Conservation (phyloP, 345 rosid species). For the Rhizophora mangle region DNA sequence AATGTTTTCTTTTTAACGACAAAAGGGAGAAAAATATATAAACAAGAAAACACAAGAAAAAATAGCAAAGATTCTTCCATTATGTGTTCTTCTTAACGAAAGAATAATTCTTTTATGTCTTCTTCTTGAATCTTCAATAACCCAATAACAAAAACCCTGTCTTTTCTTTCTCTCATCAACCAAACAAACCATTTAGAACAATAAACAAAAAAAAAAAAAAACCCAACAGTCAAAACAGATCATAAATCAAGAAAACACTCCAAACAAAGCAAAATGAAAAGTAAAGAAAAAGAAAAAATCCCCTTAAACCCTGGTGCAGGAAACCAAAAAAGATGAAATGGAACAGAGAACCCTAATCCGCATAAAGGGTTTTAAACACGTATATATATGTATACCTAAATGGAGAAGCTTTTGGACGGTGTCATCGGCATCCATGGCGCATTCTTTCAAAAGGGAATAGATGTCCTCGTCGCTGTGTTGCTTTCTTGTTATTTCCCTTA, state of each 20-base stretch:
- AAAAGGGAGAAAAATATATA: too few species aligned
- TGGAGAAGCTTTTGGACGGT: constrained; percentile 27
- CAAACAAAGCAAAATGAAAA: too few species aligned
- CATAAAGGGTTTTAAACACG: neutral
- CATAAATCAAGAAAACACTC: constrained; percentile 11
- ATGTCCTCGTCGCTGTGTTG: constrained; percentile 35
- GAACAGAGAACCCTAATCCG: constrained; percentile 2
- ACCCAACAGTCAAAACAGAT: neutral
- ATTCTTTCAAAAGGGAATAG: constrained; percentile 23
- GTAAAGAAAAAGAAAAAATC: neutral
- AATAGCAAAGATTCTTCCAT: too few species aligned
- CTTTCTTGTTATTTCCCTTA: constrained; percentile 27
- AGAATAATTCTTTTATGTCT: too few species aligned
- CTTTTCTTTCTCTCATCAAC: constrained; percentile 1
- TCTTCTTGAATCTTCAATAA: too few species aligned
- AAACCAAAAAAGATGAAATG: constrained; percentile 1
- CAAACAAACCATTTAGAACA: constrained; percentile 1
- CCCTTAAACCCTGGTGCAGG: constrained; percentile 15
- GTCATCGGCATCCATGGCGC: constrained; percentile 31
- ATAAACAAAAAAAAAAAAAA: too few species aligned
- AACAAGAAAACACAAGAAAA: too few species aligned
- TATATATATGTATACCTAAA: constrained; percentile 24
- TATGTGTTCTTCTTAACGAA: too few species aligned
- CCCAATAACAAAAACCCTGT: constrained; percentile 8
- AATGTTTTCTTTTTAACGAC: too few species aligned